Percentiles rank a stretch among this genome's conserved stretches.
These are phyloP conservation scores for Eimeria maxima DNA, from an alignment of 169 alveolate genomes.

Conservation along the genomic window DNA sequence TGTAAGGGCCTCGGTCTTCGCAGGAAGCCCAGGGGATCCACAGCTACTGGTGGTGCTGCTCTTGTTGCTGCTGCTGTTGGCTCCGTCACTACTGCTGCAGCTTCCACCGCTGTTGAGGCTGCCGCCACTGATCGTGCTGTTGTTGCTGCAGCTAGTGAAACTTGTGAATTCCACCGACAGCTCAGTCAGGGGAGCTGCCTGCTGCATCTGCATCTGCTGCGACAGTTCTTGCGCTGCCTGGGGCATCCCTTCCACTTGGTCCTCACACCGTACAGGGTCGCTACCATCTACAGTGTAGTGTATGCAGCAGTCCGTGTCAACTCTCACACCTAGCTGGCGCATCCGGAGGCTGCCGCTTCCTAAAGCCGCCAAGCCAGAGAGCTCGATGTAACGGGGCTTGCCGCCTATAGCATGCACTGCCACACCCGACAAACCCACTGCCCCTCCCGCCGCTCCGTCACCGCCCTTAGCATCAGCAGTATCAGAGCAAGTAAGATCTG, in stretches of 20 bases:
- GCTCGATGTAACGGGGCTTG: constrained; percentile 22
- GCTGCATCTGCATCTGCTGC: constrained; percentile 55
- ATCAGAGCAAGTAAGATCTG: not conserved
- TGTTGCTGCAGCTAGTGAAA: constrained; percentile 45
- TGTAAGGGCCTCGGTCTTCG: constrained; percentile 14
- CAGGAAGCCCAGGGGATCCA: not conserved
- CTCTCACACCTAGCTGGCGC: constrained; percentile 48
- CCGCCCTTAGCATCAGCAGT: not conserved
- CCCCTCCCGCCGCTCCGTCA: constrained; percentile 32
- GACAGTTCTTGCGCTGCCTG: constrained; percentile 5
- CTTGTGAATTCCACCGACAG: constrained; percentile 7
- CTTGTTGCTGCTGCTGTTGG: not conserved
- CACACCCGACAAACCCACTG: not conserved
- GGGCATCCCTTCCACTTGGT: not conserved
- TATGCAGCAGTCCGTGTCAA: constrained; percentile 57
- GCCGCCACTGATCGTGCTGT: constrained; percentile 20
- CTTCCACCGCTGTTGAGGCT: constrained; percentile 6
- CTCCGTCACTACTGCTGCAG: constrained; percentile 11
- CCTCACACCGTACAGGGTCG: constrained; percentile 15
- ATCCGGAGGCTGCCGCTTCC: constrained; percentile 43
- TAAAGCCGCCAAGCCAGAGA: constrained; percentile 29
- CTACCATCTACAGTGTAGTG: constrained; percentile 68
- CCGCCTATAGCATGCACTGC: not conserved
- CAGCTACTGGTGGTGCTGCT: constrained; percentile 13
- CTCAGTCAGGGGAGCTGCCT: not conserved